Evolutionary conservation across 768 basidiomycete species (phyloP), one percentile per base, ranked within the genome.

Genomic region (Pleurotus giganteus): DNA sequence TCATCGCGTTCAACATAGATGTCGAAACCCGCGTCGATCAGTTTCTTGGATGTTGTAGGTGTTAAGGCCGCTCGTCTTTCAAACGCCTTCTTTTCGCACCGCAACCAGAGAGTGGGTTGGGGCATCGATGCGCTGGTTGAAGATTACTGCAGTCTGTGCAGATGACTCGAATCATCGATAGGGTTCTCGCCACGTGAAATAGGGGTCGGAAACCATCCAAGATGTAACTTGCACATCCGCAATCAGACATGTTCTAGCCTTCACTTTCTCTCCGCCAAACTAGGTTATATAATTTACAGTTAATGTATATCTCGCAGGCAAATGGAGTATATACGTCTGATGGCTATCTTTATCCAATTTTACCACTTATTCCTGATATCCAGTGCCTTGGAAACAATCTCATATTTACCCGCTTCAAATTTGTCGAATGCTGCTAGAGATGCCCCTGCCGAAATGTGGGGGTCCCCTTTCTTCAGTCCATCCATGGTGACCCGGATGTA

Each of bases 11-110:
- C 97, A 55, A 98, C 95, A 57, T 75, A 80, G 66, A 99, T 88
- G 47, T 88, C 79, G 74, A 98, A 98, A 34, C 94, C 94, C 42
- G 86, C 86, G 62, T 91, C 88, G 67, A 98, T 84, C 57, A 98
- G 83, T 60, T 78, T 81, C 72, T 90, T 92, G 61, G 95, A 85
- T 0, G 91, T 95, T 21, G 89, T 87, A 2, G 97, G 97, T 9
- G 94, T 96, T 59, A 98, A 77, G 6, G 95, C 95, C 26, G 94
- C 86, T 44, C 97, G 91, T 54, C 85, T 85, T 71, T 99, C 97
- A 60, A 95, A 94, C 59, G 85, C 82, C 71, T 98, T 99, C 69
- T 87, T 97, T 78, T 99, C 97, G 76, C 94, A 97, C 61, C 97
- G 87, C 39, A 99, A 83, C 96, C 96, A 99, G 63, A 99, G 80